Evolutionary conservation across 2,329 filamentous ascomycete genomes (phyloP).

Genomic region (Pyrenophora seminiperda): DNA sequence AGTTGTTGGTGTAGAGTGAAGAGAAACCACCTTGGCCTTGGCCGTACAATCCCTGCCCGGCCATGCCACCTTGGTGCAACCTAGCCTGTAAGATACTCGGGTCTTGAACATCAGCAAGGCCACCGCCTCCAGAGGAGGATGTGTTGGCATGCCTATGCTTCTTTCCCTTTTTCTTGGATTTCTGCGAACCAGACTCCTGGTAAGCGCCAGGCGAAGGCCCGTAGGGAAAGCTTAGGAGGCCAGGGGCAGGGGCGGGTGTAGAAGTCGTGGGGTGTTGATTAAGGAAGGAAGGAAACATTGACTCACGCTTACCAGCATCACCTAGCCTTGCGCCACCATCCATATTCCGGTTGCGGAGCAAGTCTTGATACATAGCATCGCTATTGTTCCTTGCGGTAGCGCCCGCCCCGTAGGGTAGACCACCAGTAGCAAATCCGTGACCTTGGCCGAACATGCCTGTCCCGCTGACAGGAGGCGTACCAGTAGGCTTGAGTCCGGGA

Average conservation of each 20-base stretch:
- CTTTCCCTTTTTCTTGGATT: slow-evolving; percentile 99
- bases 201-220: slow-evolving; percentile 82
- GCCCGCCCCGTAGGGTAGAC: slow-evolving; percentile 65
- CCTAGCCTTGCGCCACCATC: slow-evolving; percentile 71
- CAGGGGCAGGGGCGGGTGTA: slow-evolving; percentile 85
- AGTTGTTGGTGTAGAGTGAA: slow-evolving; percentile 73
- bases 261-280: slow-evolving; percentile 83
- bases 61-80: slow-evolving; percentile 84
- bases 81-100: slow-evolving; percentile 98
- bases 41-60: slow-evolving; percentile 88
- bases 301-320: slow-evolving; percentile 97
- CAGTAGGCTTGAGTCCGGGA: slow-evolving; percentile 91
- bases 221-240: slow-evolving; percentile 90
- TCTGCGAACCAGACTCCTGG: slow-evolving; percentile 85
- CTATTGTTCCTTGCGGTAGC: slow-evolving; percentile 73
- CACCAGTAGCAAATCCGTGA: slow-evolving; percentile 76
- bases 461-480: slow-evolving; percentile 82
- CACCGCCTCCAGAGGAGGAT: slow-evolving; percentile 99
- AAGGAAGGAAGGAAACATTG: slow-evolving; percentile 89
- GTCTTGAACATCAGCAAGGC: slow-evolving; percentile 99
- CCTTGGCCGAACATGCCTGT: slow-evolving; percentile 88
- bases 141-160: slow-evolving; percentile 99
- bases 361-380: slow-evolving; percentile 76
- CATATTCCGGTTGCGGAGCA: slow-evolving; percentile 70
- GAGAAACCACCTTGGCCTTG: slow-evolving; percentile 94